Evolutionary conservation across 331 rosid species (phyloP), one percentile per base, ranked within the genome.

Genomic region (Malus hybrid): DNA sequence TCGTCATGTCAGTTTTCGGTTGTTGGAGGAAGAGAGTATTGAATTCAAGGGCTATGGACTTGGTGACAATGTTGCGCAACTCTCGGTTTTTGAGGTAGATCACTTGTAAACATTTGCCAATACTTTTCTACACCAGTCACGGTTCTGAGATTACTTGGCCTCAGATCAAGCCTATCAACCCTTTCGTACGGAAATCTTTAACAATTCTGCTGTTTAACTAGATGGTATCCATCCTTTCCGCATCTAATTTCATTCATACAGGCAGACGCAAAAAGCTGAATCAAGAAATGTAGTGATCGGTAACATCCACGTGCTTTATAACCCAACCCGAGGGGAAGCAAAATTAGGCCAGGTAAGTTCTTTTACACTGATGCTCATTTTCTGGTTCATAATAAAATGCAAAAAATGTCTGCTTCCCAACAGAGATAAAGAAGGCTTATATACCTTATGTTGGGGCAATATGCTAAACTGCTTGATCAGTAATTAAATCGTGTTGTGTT

Each of bases 51-150:
- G 78, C 70, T 77, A 84, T 60, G 91, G 95, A 76, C 96, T 93
- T 78, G 89, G 93, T 48, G 93, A 93, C 83, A 93, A 93, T 82
- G 98, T 89, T 83, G 98, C 98, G 78, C 97, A 91, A 65, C 86
- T 93, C 65, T 83, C 79, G 16, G 93, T 91, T 82, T 88, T 93
- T 80, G 91, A 91, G 98, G 98, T 93, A 86, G 44, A 72, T 42
- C 5, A 71, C 54, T 77, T 57, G 24, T 77, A 63, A 19, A 70
- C 28, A 80, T 76, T 71, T 61, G 71, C 67, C 64, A 56, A 13
- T 71, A 75, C 69, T 56, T 74, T 54, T 34, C 28, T 14, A 57
- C 32, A 9, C 34, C 18, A 36, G 54, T 59, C 57, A 27, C 6
- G 5, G 6, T 16, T 61, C 59, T 61, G 42, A 27, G 67, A 16